Evolutionary conservation across 2,329 filamentous ascomycete genomes (phyloP).

Genomic region (Curvularia eragrostidis): DNA sequence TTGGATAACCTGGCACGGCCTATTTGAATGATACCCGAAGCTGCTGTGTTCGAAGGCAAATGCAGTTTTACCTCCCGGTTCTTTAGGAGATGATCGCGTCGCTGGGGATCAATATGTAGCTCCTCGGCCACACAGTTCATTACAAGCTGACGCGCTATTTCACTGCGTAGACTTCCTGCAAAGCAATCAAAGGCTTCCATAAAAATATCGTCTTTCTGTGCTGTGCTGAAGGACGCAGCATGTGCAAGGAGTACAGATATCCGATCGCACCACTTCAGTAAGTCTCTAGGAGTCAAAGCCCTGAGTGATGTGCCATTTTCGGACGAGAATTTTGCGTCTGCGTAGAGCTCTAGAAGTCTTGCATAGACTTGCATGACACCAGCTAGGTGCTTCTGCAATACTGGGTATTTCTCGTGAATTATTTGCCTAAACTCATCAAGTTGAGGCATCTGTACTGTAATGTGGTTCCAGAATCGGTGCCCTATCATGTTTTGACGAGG

Average conservation of each 20-base stretch:
- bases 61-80: slow-evolving; percentile 72
- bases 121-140: slow-evolving; percentile 79
- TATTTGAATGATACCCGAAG: slow-evolving; percentile 41
- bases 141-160: slow-evolving; percentile 65
- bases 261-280: slow-evolving; percentile 90
- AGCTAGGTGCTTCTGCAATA: slow-evolving; percentile 65
- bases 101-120: slow-evolving; percentile 83
- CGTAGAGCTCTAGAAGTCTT: slow-evolving; percentile 50
- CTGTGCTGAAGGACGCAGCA: slow-evolving; percentile 68
- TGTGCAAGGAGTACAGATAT: slow-evolving; percentile 70
- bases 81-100: slow-evolving; percentile 77
- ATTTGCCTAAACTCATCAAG: slow-evolving; percentile 76
- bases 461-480: slow-evolving; percentile 80
- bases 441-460: slow-evolving; percentile 71
- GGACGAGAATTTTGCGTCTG: slow-evolving; percentile 55
- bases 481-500: slow-evolving; percentile 77
- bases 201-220: slow-evolving; percentile 85
- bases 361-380: slow-evolving; percentile 65
- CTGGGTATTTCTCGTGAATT: slow-evolving; percentile 72
- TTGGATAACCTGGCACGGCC: slow-evolving; percentile 57
- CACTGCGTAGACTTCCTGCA: slow-evolving; percentile 76
- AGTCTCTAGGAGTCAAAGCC: slow-evolving; percentile 73
- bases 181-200: slow-evolving; percentile 95
- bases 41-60: slow-evolving; percentile 39
- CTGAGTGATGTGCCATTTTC: slow-evolving; percentile 65